Evolutionary conservation across 1,284 basidiomycete species (phyloP), one percentile per base, ranked within the genome.

Genomic region (Cryptococcus wingfieldii): DNA sequence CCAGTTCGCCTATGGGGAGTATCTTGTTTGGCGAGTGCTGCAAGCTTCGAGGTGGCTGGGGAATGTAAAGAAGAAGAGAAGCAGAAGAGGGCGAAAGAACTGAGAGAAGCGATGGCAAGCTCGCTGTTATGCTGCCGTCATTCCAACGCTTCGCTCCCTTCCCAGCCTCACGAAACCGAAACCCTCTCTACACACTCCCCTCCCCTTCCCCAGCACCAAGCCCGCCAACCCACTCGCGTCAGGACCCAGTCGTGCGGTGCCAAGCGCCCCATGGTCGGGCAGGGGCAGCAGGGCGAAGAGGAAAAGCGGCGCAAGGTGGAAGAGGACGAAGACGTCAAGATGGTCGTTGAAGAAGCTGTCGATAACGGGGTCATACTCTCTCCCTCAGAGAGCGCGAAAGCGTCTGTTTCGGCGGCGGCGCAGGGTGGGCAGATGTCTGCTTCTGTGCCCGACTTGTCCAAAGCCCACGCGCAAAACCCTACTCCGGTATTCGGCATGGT

Each of bases 221-320:
- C 31, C 31, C 31, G 31, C 31, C 31, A 2, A 1, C 31, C 31
- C 31, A 31, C 31, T 3, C 31, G 31, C 31, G 31, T 31, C 7
- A 61, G 70, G 18, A 63, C 70, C 4, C 63, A 65, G 43, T 73
- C 70, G 18, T 73, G 71, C 46, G 71, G 71, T 5, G 63, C 71
- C 31, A 75, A 75, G 50, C 58, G 72, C 13, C 68, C 70, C 18
- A 42, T 60, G 1, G 42, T 47, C 16, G 25, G 16, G 4, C 19
- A 37, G 16, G 34, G 19, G n/a, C 23, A 38, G 14, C 47, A 38
- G 3, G 37, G 44, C 9, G 51, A 50, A 25, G 71, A 74, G 47
- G 70, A 75, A 50, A 68, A 72, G 54, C 56, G 71, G 31, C 60
- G 70, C 38, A 67, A 68, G 45, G 70, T 72, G 14, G 67, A 68